Conservation (phyloP, 805 yeast species). For the Zygosaccharomyces bailii region DNA sequence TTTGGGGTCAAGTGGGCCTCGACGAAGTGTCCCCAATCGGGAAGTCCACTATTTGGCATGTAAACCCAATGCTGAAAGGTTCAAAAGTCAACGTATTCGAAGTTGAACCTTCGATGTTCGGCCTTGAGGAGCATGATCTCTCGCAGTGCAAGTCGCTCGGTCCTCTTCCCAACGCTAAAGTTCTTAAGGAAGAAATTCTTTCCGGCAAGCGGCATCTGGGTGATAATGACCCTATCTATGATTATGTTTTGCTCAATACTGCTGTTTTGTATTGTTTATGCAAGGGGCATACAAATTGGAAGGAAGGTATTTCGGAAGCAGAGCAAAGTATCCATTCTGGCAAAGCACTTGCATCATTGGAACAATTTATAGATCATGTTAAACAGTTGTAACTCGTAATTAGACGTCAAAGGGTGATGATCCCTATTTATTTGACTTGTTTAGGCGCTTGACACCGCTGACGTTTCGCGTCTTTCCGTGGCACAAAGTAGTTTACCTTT, state of each 20-base stretch:
- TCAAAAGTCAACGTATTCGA: constrained; percentile 44
- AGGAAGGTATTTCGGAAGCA: constrained; percentile 73
- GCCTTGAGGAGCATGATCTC: constrained; percentile 68
- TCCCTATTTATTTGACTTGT: too few species aligned
- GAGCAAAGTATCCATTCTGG: constrained; percentile 65
- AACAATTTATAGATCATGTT: constrained; percentile 41
- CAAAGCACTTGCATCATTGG: constrained; percentile 57
- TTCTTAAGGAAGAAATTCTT: constrained; percentile 40
- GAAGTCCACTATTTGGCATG: constrained; percentile 73
- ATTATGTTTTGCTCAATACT: constrained; percentile 86
- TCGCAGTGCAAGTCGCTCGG: constrained; percentile 75
- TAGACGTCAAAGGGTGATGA: background rate
- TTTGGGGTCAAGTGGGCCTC: constrained; percentile 86
- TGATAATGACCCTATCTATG: constrained; percentile 62
- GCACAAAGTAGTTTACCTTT: constrained; percentile 5
- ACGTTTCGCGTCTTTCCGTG: constrained; percentile 1
- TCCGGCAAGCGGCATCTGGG: constrained; percentile 45
- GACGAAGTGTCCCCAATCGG: constrained; percentile 96
- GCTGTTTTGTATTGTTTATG: constrained; percentile 82
- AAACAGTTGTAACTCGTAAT: constrained; percentile 10
- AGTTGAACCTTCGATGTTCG: constrained; percentile 74
- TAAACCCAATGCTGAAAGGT: constrained; percentile 39
- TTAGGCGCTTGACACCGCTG: background rate
- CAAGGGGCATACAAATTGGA: constrained; percentile 67
- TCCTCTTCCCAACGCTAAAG: constrained; percentile 76